A percentile compares a stretch with the other conserved stretches of the same genome.
Evolutionary conservation across 2,329 filamentous ascomycete genomes (phyloP).

Genomic region (Diplodia mutila): DNA sequence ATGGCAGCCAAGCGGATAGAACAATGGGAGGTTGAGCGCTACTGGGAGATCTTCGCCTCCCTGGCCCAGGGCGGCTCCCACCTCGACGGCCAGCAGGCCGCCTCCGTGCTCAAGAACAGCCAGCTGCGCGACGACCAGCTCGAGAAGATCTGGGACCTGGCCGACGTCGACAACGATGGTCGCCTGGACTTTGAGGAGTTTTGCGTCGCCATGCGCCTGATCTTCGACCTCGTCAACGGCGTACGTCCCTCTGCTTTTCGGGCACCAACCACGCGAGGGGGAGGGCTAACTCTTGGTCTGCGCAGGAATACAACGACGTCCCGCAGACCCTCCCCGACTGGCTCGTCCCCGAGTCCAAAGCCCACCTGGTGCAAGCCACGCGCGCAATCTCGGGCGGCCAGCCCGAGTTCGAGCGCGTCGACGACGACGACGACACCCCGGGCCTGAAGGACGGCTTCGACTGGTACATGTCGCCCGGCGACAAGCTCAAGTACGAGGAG

Average conservation of each 20-base stretch:
- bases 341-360: constrained; percentile 85
- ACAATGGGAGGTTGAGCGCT: constrained; percentile 75
- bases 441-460: constrained; percentile 96
- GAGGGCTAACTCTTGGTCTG: neutral
- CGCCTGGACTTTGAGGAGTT: constrained; percentile 99
- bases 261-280: constrained; percentile 7
- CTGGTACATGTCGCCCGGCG: constrained; percentile 95
- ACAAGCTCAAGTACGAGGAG: constrained; percentile 94
- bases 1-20: constrained; percentile 62
- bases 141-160: constrained; percentile 96
- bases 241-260: constrained; percentile 54
- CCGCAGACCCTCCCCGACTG: constrained; percentile 86
- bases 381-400: constrained; percentile 71
- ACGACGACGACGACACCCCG: constrained; percentile 74
- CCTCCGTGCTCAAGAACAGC: constrained; percentile 73
- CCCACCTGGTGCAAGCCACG: constrained; percentile 46
- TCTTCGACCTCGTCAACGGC: constrained; percentile 96
- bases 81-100: constrained; percentile 71
- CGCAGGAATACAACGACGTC: constrained; percentile 80
- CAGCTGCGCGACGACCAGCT: constrained; percentile 79
- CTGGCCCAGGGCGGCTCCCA: constrained; percentile 66
- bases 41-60: constrained; percentile 79
- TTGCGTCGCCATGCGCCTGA: constrained; percentile 96
- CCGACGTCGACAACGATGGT: constrained; percentile 95
- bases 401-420: constrained; percentile 81